Percentiles rank a stretch among this genome's conserved stretches.
These are phyloP conservation scores for Amauroascus verrucosus DNA, from an alignment of 2,329 filamentous ascomycete genomes.

Conservation along the genomic window DNA sequence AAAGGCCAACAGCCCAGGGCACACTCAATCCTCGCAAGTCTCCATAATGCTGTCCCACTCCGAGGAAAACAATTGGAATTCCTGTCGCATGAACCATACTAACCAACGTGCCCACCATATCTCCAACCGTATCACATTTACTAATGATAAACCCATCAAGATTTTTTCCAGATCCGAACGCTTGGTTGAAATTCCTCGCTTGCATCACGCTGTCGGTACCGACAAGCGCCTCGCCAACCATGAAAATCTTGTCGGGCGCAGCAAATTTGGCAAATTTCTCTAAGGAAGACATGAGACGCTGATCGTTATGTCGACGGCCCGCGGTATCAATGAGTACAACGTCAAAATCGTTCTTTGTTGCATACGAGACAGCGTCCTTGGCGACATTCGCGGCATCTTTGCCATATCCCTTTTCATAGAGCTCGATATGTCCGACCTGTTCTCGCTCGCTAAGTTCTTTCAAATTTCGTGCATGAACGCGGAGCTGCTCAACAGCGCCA, in stretches of 20 bases:
- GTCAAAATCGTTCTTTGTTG: slow-evolving; percentile 65
- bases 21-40: slow-evolving; percentile 55
- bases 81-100: slow-evolving; percentile 96
- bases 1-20: slow-evolving; percentile 50
- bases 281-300: slow-evolving; percentile 86
- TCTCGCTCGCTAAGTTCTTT: slow-evolving; percentile 80
- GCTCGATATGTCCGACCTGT: slow-evolving; percentile 66
- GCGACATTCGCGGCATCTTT: slow-evolving; percentile 95
- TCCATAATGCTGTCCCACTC: slow-evolving; percentile 58
- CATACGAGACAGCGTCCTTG: slow-evolving; percentile 80
- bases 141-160: slow-evolving; percentile 97
- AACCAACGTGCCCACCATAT: slow-evolving; percentile 93
- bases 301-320: slow-evolving; percentile 87
- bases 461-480: slow-evolving; percentile 87
- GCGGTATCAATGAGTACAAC: slow-evolving; percentile 97
- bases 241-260: slow-evolving; percentile 94
- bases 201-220: slow-evolving; percentile 93
- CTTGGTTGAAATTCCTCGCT: slow-evolving; percentile 89
- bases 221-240: slow-evolving; percentile 89
- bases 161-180: slow-evolving; percentile 68
- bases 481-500: slow-evolving; percentile 91
- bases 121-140: slow-evolving; percentile 98
- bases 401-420: slow-evolving; percentile 96
- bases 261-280: slow-evolving; percentile 98
- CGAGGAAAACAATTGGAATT: slow-evolving; percentile 89